phyloP scores from a whole-genome alignment of 805 yeast genomes.

The Saturnispora sekii region DNA sequence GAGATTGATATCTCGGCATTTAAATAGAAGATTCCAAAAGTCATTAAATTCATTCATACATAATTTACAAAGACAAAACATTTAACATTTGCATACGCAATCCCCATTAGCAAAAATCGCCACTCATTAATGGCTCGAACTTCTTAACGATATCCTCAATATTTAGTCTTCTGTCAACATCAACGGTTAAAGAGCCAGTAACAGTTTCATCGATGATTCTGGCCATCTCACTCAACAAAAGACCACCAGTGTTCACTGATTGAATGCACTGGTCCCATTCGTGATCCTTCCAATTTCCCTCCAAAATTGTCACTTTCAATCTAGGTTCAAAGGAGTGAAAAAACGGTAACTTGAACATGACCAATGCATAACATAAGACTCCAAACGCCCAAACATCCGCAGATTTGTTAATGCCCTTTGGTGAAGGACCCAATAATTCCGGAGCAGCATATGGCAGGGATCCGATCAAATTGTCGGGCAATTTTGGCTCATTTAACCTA shows the following conservation, averaged over 20 bases:
- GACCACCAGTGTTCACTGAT: not conserved
- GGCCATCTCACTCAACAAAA: not conserved
- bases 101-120: slow-evolving; percentile 1
- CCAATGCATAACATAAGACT: slow-evolving; percentile 61
- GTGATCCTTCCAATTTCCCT: slow-evolving; percentile 35
- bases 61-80: too few relatives aligned
- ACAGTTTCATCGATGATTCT: slow-evolving; percentile 3
- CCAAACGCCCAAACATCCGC: slow-evolving; percentile 94
- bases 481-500: not conserved
- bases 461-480: slow-evolving; percentile 40
- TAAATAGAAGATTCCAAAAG: not conserved
- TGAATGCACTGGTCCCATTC: slow-evolving; percentile 8
- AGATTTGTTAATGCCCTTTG: slow-evolving; percentile 48
- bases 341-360: slow-evolving; percentile 71
- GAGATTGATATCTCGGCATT: not conserved
- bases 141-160: slow-evolving; percentile 6
- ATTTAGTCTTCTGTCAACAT: slow-evolving; percentile 2
- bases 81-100: too few relatives aligned
- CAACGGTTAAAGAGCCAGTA: slow-evolving; percentile 5
- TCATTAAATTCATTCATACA: not conserved
- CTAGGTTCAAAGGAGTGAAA: slow-evolving; percentile 78
- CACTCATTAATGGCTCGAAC: not conserved
- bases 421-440: slow-evolving; percentile 57
- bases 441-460: slow-evolving; percentile 92
- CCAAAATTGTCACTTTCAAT: slow-evolving; percentile 58